phyloP scores from a whole-genome alignment of 176 grass and related monocot genomes.

The Guadua angustifolia region DNA sequence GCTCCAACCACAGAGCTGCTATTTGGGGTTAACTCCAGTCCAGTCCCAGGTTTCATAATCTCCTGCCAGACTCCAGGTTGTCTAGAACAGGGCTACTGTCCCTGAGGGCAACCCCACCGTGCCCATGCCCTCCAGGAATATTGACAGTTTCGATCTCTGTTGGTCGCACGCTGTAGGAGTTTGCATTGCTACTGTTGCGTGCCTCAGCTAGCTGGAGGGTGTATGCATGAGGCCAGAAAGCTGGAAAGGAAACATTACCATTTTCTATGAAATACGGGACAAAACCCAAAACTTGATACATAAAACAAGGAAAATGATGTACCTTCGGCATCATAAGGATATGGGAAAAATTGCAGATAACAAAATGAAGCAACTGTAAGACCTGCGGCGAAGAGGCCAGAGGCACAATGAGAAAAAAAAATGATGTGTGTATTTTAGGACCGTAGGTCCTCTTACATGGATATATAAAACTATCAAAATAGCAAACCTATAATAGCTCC shows the following conservation, averaged over 20 bases:
- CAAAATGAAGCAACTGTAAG: conserved; percentile 75
- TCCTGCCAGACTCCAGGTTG: conserved; percentile 55
- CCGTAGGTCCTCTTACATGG: neutral
- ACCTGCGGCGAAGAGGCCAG: conserved; percentile 50
- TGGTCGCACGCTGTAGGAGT: conserved; percentile 50
- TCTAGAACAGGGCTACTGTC: conserved; percentile 57
- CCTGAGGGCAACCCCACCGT: conserved; percentile 40
- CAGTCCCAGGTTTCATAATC: conserved; percentile 29
- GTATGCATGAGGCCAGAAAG: conserved; percentile 82
- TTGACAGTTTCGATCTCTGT: conserved; percentile 51
- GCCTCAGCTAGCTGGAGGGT: conserved; percentile 52
- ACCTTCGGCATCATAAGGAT: conserved; percentile 73
- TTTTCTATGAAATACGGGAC: neutral
- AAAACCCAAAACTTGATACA: neutral
- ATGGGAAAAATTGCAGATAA: conserved; percentile 87
- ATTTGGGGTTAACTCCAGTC: neutral
- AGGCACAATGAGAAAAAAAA: neutral
- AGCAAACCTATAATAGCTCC: conserved; percentile 66
- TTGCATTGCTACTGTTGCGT: conserved; percentile 43
- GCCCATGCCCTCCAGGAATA: conserved; percentile 44
- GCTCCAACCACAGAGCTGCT: neutral
- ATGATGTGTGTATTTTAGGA: neutral
- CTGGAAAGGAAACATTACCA: conserved; percentile 33
- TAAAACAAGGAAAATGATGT: neutral
- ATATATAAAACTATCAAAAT: conserved; percentile 6